A percentile compares a stretch with the other conserved stretches of the same genome.
Conservation (phyloP, 1,139 yeast genomes). For the Candida sanyaensis region DNA sequence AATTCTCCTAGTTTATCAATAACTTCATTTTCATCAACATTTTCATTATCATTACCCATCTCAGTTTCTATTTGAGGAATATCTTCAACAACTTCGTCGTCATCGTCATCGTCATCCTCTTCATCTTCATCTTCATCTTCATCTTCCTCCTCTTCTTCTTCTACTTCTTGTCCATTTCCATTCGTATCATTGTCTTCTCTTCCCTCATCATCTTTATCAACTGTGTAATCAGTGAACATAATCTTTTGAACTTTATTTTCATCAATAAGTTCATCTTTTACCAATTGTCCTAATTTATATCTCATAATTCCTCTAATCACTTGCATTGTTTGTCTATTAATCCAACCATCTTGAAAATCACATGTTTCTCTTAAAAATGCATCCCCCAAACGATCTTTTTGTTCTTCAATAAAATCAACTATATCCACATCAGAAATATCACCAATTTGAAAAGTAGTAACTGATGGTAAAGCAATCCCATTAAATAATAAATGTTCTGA, state of each 20-base stretch:
- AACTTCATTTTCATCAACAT: conserved; percentile 17
- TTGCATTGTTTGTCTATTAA: conserved; percentile 58
- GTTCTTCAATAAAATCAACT: conserved; percentile 43
- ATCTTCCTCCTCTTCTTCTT: conserved; percentile 18
- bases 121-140: conserved; percentile 19
- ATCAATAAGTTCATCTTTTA: conserved; percentile 44
- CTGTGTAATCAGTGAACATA: conserved; percentile 39
- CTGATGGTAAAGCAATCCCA: conserved; percentile 68
- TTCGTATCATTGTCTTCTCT: conserved; percentile 20
- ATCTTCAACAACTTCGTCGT: conserved; percentile 30
- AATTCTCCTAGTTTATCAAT: conserved; percentile 35
- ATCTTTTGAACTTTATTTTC: conserved; percentile 44
- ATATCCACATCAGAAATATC: conserved; percentile 74
- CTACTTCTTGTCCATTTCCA: conserved; percentile 17
- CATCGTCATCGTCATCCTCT: conserved; percentile 12
- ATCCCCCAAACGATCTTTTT: conserved; percentile 32
- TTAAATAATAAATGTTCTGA: conserved; percentile 65
- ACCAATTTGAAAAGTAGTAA: conserved; percentile 79
- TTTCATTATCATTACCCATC: conserved; percentile 11
- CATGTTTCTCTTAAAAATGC: conserved; percentile 45
- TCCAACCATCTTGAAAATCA: conserved; percentile 74
- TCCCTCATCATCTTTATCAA: conserved; percentile 28
- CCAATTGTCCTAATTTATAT: conserved; percentile 65
- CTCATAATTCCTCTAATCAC: conserved; percentile 69
- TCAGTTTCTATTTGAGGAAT: conserved; percentile 18